Evolutionary conservation across 139 green algal species (phyloP).

Genomic region (Coccomyxa sp.): DNA sequence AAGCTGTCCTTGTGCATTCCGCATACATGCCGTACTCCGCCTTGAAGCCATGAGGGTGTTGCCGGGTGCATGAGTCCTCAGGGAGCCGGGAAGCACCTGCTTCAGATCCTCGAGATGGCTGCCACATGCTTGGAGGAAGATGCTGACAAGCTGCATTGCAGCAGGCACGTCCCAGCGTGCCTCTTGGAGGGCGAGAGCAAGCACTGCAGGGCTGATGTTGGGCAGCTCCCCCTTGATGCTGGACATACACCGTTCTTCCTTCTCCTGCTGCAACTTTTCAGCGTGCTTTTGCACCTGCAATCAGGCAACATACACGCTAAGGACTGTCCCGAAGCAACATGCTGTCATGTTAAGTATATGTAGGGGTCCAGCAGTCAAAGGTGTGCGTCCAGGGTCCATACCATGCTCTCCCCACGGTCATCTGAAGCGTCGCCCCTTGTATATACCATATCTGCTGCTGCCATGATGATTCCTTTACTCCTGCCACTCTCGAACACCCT

Average conservation of each 20-base stretch:
- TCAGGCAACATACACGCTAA: background rate
- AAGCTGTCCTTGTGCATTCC: background rate
- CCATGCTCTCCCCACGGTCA: too few species aligned
- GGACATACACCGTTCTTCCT: conserved; percentile 61
- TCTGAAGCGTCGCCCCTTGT: too few species aligned
- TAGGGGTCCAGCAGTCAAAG: too few species aligned
- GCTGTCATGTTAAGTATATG: too few species aligned
- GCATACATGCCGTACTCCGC: background rate
- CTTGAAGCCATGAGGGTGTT: background rate
- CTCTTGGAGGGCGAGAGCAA: conserved; percentile 55
- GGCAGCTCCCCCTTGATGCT: conserved; percentile 58
- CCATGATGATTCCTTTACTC: too few species aligned
- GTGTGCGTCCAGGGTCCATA: too few species aligned
- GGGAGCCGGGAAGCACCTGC: conserved; percentile 22
- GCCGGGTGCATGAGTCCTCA: background rate
- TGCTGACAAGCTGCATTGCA: conserved; percentile 50
- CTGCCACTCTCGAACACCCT: too few species aligned
- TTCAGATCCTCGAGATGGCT: conserved; percentile 34
- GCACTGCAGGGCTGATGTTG: conserved; percentile 53
- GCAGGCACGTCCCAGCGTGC: conserved; percentile 58
- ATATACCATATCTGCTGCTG: too few species aligned
- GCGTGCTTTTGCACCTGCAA: conserved; percentile 56
- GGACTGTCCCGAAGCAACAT: background rate
- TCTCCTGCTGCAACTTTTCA: conserved; percentile 68
- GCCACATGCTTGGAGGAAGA: conserved; percentile 44